Percentiles rank a stretch among this genome's conserved stretches.
These are phyloP conservation scores for Bremia lactucae DNA, from an alignment of 352 stramenopile species.

Conservation along the genomic window DNA sequence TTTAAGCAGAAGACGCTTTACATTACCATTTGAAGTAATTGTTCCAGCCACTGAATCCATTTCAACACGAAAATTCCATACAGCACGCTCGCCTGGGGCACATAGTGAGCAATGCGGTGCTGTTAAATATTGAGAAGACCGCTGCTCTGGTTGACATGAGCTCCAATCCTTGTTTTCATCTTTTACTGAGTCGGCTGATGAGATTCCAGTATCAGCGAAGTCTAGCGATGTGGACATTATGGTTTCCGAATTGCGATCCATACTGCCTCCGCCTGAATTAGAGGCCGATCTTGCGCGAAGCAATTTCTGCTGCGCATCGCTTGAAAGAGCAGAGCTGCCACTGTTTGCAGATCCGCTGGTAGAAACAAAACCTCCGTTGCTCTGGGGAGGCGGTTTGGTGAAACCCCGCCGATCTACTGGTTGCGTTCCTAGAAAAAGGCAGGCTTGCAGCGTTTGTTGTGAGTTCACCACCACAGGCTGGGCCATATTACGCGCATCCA, in stretches of 20 bases:
- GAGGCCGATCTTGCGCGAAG: slow-evolving; percentile 45
- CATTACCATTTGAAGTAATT: slow-evolving; percentile 30
- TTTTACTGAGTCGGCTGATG: slow-evolving; percentile 39
- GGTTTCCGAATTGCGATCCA: slow-evolving; percentile 66
- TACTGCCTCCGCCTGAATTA: slow-evolving; percentile 25
- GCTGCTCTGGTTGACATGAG: slow-evolving; percentile 75
- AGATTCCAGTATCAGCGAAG: slow-evolving; percentile 55
- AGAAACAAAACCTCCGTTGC: slow-evolving; percentile 80
- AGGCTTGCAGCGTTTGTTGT: slow-evolving; percentile 79
- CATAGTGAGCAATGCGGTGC: slow-evolving; percentile 69
- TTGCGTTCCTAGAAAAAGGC: slow-evolving; percentile 77
- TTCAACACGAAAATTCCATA: slow-evolving; percentile 87
- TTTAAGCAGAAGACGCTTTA: slow-evolving; percentile 79
- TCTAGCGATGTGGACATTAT: slow-evolving; percentile 31
- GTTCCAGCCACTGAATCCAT: slow-evolving; percentile 48
- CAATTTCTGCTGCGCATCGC: slow-evolving; percentile 50
- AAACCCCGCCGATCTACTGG: slow-evolving; percentile 77
- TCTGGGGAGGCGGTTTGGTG: slow-evolving; percentile 79
- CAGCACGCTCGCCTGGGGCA: slow-evolving; percentile 63
- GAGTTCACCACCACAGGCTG: slow-evolving; percentile 82
- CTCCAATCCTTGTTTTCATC: slow-evolving; percentile 87
- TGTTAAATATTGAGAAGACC: slow-evolving; percentile 50
- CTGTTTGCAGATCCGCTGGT: slow-evolving; percentile 19
- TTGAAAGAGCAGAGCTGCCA: slow-evolving; percentile 29
- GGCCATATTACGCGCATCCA: slow-evolving; percentile 79